Base-by-base conservation (phyloP, 208 protist species). In the Acanthamoeba lenticulata region DNA sequence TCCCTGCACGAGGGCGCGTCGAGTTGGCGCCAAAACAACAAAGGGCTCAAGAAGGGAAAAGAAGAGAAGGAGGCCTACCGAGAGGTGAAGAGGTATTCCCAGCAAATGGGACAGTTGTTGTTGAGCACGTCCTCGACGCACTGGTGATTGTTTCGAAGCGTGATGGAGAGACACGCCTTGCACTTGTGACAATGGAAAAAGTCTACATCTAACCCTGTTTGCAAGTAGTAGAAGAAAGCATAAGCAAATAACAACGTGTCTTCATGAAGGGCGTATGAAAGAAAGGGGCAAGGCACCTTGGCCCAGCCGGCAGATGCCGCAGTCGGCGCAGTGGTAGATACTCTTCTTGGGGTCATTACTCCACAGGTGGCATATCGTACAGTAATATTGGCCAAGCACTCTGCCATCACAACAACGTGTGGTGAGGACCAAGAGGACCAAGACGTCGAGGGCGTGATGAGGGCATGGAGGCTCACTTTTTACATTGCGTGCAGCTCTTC, bases 51-150 rank as follows among this genome's bases (percentile, higher is more conserved):
- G n/a, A n/a, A n/a, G n/a, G n/a, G n/a, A n/a, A n/a, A n/a, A n/a
- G 15, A 60, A 60, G 52, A 60, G 52, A 60, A 60, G n/a, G 69
- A 88, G 15, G 47, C 49, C 0, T 91, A 62, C 85, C 85, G 15
- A 29, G 85, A 91, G 55, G 85, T 72, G 55, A 91, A 91, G 32
- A 91, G 36, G 38, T 91, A 52, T 34, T 91, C 85, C 85, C 85
- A 91, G 40, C 85, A 91, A 24, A 91, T 47, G 27, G 85, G 85
- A 52, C 85, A 91, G 85, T 91, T 91, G 85, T 24, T 72, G 34
- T 91, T 91, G 32, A 91, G 57, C 38, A 69, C 85, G 85, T 91
- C 85, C 15, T 69, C 57, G 27, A 91, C n/a, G 57, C 85, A 91
- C 17, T 24, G 47, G 24, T 91, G 85, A 29, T 49, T 62, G 32